phyloP scores from a whole-genome alignment of 2,329 filamentous ascomycete genomes.

The Microdochium nivale region DNA sequence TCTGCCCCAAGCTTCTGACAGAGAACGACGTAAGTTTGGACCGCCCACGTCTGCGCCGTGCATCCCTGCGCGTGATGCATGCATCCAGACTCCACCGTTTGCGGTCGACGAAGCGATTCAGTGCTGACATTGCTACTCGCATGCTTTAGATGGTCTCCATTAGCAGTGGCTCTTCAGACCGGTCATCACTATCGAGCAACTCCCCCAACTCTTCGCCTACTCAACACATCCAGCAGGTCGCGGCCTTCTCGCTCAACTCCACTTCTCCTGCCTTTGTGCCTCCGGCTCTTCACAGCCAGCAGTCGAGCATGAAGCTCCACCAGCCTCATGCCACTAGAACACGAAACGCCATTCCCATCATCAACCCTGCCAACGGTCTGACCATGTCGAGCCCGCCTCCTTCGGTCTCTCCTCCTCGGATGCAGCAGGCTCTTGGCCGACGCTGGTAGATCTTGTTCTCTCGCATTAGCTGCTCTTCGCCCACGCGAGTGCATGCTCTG shows the following conservation, averaged over 20 bases:
- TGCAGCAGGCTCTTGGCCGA: constrained; percentile 45
- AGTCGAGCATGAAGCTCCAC: constrained; percentile 68
- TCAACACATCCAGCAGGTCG: constrained; percentile 73
- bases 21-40: constrained; percentile 76
- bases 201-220: constrained; percentile 88
- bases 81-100: no score
- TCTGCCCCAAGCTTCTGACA: constrained; percentile 85
- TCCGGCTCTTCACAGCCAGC: constrained; percentile 57
- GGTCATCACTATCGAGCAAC: constrained; percentile 88
- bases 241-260: constrained; percentile 67
- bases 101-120: constrained; percentile 3
- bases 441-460: constrained; percentile 40
- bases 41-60: constrained; percentile 1
- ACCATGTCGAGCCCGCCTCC: constrained; percentile 82
- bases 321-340: constrained; percentile 83
- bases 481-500: not conserved
- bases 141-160: constrained; percentile 72
- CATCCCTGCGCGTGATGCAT: constrained; percentile 1
- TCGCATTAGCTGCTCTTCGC: constrained; percentile 18
- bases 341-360: constrained; percentile 94
- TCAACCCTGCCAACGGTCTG: constrained; percentile 88
- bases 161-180: constrained; percentile 81
- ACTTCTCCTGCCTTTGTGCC: constrained; percentile 59
- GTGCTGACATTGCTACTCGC: constrained; percentile 23
- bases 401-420: constrained; percentile 53